Evolutionary conservation across 2,329 filamentous ascomycete species (phyloP).

Genomic region (Ophiostoma piceae): DNA sequence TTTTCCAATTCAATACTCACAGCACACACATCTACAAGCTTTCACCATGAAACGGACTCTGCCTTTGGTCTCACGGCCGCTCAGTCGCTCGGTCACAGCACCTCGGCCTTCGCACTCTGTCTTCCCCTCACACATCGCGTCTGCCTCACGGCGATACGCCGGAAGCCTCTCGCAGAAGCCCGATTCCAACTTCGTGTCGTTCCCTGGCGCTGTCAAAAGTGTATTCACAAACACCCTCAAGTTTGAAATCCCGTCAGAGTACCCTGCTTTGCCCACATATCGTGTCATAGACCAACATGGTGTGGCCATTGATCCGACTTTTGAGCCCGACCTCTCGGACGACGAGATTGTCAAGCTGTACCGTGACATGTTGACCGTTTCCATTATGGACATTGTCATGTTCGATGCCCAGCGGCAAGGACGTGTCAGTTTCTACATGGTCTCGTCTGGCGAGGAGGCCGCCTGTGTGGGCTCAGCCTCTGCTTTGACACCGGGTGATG

Average conservation of each 20-base stretch:
- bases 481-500: conserved; percentile 75
- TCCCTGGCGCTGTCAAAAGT: conserved; percentile 92
- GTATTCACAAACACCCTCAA: conserved; percentile 77
- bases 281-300: conserved; percentile 88
- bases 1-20: too few species aligned
- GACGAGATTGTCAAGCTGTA: conserved; percentile 56
- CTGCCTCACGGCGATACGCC: conserved; percentile 29
- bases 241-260: conserved; percentile 68
- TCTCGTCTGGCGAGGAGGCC: conserved; percentile 89
- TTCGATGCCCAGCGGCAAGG: conserved; percentile 95
- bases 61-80: neutral
- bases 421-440: conserved; percentile 96
- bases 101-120: neutral
- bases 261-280: conserved; percentile 80
- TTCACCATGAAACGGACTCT: conserved; percentile 17
- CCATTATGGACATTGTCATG: conserved; percentile 96
- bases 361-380: conserved; percentile 60
- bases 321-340: conserved; percentile 64
- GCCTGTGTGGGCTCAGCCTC: conserved; percentile 86
- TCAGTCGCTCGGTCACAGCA: neutral
- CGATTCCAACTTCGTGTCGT: conserved; percentile 57
- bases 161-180: conserved; percentile 53
- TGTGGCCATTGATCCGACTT: conserved; percentile 67
- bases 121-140: neutral
- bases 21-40: neutral